Conservation (phyloP, 495 filamentous ascomycete genomes). For the Podospora anserina region DNA sequence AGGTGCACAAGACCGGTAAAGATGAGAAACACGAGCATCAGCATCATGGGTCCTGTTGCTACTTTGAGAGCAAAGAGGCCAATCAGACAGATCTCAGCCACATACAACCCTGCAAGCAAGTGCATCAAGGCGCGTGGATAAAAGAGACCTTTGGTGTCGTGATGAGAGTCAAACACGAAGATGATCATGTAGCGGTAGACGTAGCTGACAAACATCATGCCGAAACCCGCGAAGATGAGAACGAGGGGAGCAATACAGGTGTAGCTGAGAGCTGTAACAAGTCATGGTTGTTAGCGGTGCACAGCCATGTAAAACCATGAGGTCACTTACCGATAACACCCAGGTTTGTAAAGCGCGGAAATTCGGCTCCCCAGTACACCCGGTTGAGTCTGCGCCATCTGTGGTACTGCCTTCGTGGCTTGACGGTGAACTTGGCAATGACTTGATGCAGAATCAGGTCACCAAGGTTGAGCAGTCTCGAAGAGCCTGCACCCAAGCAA, state of each 20-base stretch:
- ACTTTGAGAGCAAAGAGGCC: constrained; percentile 72
- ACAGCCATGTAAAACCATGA: neutral
- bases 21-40: constrained; percentile 71
- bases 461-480: constrained; percentile 56
- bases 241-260: constrained; percentile 88
- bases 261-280: constrained; percentile 64
- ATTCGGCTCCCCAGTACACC: constrained; percentile 65
- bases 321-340: constrained; percentile 59
- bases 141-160: constrained; percentile 79
- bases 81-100: constrained; percentile 73
- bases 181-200: constrained; percentile 86
- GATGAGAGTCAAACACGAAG: constrained; percentile 70
- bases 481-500: constrained; percentile 68
- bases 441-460: constrained; percentile 57
- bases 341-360: constrained; percentile 72
- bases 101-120: constrained; percentile 75
- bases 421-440: constrained; percentile 61
- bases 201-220: constrained; percentile 74
- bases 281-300: neutral
- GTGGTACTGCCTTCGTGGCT: constrained; percentile 72
- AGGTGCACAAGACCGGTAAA: constrained; percentile 75
- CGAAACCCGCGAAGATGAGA: constrained; percentile 74
- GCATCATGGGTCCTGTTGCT: constrained; percentile 66
- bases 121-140: constrained; percentile 81
- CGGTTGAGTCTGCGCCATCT: constrained; percentile 62